Conservation (phyloP, 805 yeast species). For the Barnettozyma wickerhamii region DNA sequence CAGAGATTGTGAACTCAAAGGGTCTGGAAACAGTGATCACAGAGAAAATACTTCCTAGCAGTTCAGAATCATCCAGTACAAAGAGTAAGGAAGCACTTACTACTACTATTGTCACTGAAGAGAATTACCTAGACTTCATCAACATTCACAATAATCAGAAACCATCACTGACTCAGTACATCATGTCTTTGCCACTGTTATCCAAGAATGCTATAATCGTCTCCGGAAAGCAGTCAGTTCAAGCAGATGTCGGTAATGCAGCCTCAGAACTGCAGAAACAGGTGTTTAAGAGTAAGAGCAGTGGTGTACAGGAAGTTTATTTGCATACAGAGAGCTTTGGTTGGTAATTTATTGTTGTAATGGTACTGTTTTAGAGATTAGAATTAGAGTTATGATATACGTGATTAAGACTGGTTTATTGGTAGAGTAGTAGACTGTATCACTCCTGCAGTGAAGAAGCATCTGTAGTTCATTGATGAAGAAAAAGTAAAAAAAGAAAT, state of each 20-base stretch:
- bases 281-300: slow-evolving; percentile 17
- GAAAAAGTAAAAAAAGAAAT: slow-evolving; percentile 15
- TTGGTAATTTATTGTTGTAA: slow-evolving; percentile 28
- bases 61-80: not conserved
- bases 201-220: slow-evolving; percentile 37
- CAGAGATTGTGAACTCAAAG: too few species aligned
- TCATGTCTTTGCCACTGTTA: slow-evolving; percentile 2
- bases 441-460: too few species aligned
- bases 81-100: not conserved
- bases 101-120: not conserved
- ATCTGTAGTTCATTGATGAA: too few species aligned
- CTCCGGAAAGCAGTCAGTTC: slow-evolving; percentile 43
- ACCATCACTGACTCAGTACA: slow-evolving; percentile 12
- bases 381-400: too few species aligned
- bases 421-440: too few species aligned
- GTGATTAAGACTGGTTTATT: too few species aligned
- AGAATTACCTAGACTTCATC: not conserved
- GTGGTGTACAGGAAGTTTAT: slow-evolving; percentile 38
- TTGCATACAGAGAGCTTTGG: slow-evolving; percentile 51
- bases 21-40: too few species aligned
- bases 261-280: slow-evolving; percentile 39
- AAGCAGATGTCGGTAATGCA: slow-evolving; percentile 33
- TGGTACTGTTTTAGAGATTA: too few species aligned
- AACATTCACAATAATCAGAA: slow-evolving; percentile 11
- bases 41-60: too few species aligned